Evolutionary conservation across 768 basidiomycete species (phyloP), one percentile per base, ranked within the genome.

Genomic region (Neoboletus brunneissimus): DNA sequence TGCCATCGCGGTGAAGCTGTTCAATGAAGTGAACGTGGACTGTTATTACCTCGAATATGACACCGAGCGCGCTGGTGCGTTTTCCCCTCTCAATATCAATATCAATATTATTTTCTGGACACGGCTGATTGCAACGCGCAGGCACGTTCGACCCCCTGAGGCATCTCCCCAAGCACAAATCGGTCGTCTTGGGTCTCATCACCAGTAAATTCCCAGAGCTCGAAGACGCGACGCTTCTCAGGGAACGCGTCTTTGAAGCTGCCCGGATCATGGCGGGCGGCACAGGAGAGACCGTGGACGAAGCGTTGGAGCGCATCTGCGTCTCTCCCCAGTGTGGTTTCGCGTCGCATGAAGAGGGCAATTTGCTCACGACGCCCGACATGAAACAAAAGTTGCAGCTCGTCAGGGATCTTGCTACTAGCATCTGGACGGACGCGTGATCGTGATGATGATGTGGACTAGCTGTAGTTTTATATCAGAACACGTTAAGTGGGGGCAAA

Each of bases 301-400:
- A 76, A 51, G 79, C 79, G 10, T 2, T 62, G 37, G 37, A 57
- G 44, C 76, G 75, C 54, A 71, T 82, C 29, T 70, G 72, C 46
- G 72, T 81, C 55, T 76, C 75, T n/a, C 77, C 80, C 0, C 80
- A 82, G 65, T 82, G 81, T 50, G 81, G 81, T 12, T 81, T 80
- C 57, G 79, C 79, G 16, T 75, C 72, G 7, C 79, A 79, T 55
- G 64, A 73, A 2, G 78, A 79, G 40, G 79, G 80, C 0, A 81
- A 81, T 60, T 57, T 63, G 35, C 70, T 80, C 18, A 56, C 53
- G 5, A 63, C 66, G 18, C 68, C 72, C 4, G 75, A 78, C 48
- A 73, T 78, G 64, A 65, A 65, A 48, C 59, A 48, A 22, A 68
- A 68, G 47, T 23, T 69, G 35, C 46, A 47, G 42, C 67, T 77